Evolutionary conservation across 2,329 filamentous ascomycete genomes (phyloP).

Genomic region (Fusarium sp.): DNA sequence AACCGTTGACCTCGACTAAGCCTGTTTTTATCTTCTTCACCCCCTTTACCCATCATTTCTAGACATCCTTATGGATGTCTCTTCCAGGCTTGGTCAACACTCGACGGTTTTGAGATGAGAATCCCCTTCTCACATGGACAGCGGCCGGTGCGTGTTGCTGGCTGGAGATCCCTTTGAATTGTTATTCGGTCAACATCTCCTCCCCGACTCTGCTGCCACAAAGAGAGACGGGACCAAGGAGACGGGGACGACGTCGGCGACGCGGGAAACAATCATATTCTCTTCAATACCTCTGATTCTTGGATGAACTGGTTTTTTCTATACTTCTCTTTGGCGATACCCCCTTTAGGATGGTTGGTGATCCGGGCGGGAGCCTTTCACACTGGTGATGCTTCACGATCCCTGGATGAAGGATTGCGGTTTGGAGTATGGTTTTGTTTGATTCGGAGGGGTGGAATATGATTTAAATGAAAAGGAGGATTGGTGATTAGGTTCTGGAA

Average conservation of each 20-base stretch:
- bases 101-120: constrained; percentile 39
- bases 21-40: constrained; percentile 10
- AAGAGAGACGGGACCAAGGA: constrained; percentile 34
- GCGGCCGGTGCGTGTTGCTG: constrained; percentile 30
- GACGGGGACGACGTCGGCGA: constrained; percentile 40
- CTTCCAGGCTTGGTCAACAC: constrained; percentile 28
- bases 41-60: neutral
- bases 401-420: constrained; percentile 43
- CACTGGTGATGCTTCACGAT: neutral
- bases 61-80: constrained; percentile 1
- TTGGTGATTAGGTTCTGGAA: constrained; percentile 38
- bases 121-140: constrained; percentile 18
- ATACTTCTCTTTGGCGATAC: constrained; percentile 50
- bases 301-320: constrained; percentile 37
- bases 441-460: constrained; percentile 42
- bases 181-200: constrained; percentile 40
- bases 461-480: constrained; percentile 40
- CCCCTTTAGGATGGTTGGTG: constrained; percentile 44
- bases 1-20: constrained; percentile 23
- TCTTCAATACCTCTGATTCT: constrained; percentile 39
- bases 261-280: constrained; percentile 38
- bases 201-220: constrained; percentile 38
- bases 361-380: constrained; percentile 13
- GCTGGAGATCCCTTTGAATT: constrained; percentile 37
- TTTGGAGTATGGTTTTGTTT: constrained; percentile 45